Evolutionary conservation across 2,329 filamentous ascomycete genomes (phyloP), one percentile per base, ranked within the genome.

Genomic region (Waltergamsia citrina): DNA sequence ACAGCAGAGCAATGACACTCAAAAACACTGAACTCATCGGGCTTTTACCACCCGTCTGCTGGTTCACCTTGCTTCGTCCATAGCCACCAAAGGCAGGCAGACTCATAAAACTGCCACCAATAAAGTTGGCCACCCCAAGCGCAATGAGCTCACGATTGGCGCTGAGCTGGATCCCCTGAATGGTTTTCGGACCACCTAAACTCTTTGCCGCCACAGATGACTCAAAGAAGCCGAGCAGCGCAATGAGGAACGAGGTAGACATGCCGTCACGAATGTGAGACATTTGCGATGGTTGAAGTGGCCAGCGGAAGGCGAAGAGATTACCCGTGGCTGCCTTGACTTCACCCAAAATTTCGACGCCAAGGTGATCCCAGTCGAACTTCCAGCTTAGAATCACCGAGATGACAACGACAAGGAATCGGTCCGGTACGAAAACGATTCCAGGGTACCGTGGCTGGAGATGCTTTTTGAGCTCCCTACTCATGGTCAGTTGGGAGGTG

Each of bases 201-300:
- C 85, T 90, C 60, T 96, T 96, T 23, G 92, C 92, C 2, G 92
- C 92, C 10, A 98, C 87, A 0, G 87, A 94, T 3, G 86, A 94
- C 57, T 98, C 92, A 48, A 98, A 98, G 59, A 98, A 98, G n/a
- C 92, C 92, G 0, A 98, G 77, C 17, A 98, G 69, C 1, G 88
- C 86, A 43, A 98, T 94, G 35, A 96, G 69, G 50, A 98, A 94
- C 0, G 86, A 83, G 0, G 92, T 96, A 33, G 85, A 81, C 71
- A 96, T 82, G 24, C 86, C 83, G 41, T 86, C 82, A 16, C 83
- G 80, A 35, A 93, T 84, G 51, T 95, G 82, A 17, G 75, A 71
- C 67, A 96, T 78, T 45, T 93, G 76, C 5, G 74, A 68, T 3
- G 74, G 61, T 42, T 79, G 75, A 49, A 95, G 92, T 0, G 92